Evolutionary conservation across 768 basidiomycete species (phyloP).

Genomic region (Macrolepiota fuliginosa): DNA sequence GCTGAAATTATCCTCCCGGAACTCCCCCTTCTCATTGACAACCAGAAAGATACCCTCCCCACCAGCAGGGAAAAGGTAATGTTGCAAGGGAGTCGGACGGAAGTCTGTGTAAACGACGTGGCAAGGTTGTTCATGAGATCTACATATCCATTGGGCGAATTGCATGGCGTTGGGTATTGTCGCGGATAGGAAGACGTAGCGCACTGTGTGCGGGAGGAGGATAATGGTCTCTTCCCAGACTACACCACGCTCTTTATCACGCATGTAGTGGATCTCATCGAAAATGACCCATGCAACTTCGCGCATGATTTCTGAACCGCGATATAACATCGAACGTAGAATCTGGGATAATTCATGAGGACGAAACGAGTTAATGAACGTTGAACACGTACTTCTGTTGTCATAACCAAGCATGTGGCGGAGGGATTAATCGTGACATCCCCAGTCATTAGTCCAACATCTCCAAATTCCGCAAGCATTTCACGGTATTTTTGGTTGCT

Average conservation of each 20-base stretch:
- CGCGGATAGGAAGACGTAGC: slow-evolving; percentile 97
- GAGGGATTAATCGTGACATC: slow-evolving; percentile 99
- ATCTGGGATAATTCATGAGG: slow-evolving; percentile 52
- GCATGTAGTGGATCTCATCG: slow-evolving; percentile 99
- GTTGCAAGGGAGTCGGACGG: slow-evolving; percentile 95
- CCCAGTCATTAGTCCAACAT: slow-evolving; percentile 98
- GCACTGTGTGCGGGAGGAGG: slow-evolving; percentile 91
- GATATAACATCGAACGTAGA: slow-evolving; percentile 96
- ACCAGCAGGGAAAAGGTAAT: slow-evolving; percentile 96
- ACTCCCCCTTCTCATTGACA: slow-evolving; percentile 98
- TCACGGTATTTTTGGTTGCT: slow-evolving; percentile 99
- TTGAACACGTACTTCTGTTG: slow-evolving; percentile 77
- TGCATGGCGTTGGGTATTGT: slow-evolving; percentile 99
- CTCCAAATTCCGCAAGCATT: slow-evolving; percentile 94
- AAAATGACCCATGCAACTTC: slow-evolving; percentile 99
- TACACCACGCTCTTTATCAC: slow-evolving; percentile 97
- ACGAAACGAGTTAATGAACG: neutral
- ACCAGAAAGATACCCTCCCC: slow-evolving; percentile 97
- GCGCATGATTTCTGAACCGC: slow-evolving; percentile 98
- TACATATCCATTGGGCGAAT: slow-evolving; percentile 98
- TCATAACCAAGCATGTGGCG: slow-evolving; percentile 98
- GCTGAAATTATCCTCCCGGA: slow-evolving; percentile 94
- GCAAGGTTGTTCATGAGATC: slow-evolving; percentile 95
- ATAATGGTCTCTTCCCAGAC: slow-evolving; percentile 99
- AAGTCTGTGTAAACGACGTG: slow-evolving; percentile 99